phyloP scores from a whole-genome alignment of 495 filamentous ascomycete genomes.

The Xylaria castorea region DNA sequence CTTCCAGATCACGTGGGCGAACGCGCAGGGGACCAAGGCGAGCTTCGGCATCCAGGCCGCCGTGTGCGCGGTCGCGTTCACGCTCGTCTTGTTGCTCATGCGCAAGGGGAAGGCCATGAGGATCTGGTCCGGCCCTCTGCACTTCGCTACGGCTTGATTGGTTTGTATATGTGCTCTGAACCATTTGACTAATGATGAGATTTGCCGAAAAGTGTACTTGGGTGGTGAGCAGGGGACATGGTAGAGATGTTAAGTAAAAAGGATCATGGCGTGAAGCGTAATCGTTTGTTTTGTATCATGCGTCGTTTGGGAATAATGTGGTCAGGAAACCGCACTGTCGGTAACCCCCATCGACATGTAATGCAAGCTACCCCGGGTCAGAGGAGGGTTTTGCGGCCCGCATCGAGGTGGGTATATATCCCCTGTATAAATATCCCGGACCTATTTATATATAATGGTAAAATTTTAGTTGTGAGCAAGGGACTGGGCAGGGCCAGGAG shows the following conservation, averaged over 20 bases:
- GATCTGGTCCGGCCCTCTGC: slow-evolving; percentile 38
- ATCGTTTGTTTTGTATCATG: neutral
- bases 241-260: neutral
- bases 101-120: slow-evolving; percentile 55
- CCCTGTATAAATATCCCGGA: neutral
- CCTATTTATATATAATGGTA: neutral
- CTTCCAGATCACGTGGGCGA: slow-evolving; percentile 52
- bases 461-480: neutral
- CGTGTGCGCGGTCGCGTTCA: slow-evolving; percentile 48
- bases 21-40: slow-evolving; percentile 43
- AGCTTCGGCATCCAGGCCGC: slow-evolving; percentile 60
- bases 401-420: neutral
- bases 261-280: neutral
- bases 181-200: neutral
- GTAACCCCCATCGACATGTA: neutral
- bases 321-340: neutral
- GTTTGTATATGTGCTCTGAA: neutral
- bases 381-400: neutral
- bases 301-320: neutral
- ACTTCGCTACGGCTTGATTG: slow-evolving; percentile 32
- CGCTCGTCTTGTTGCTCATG: slow-evolving; percentile 52
- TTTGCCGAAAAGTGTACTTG: neutral
- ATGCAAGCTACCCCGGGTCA: neutral
- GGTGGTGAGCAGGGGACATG: neutral
- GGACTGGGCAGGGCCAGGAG: neutral